phyloP scores from a whole-genome alignment of 1,284 basidiomycete species.

The Pyrrhoderma noxium region DNA sequence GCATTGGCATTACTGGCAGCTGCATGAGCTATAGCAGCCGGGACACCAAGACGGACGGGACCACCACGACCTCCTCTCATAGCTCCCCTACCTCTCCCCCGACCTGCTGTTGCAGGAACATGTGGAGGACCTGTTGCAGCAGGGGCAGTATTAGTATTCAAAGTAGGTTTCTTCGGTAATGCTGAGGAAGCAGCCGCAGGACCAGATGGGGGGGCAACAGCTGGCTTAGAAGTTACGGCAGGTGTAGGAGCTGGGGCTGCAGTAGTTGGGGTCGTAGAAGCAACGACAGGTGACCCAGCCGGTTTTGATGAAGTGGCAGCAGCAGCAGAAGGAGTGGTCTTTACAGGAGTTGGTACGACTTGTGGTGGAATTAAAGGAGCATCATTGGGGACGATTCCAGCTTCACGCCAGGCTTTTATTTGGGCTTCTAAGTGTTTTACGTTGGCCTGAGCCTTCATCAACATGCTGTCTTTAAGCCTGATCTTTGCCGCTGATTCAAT shows the following conservation, averaged over 20 bases:
- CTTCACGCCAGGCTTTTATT: constrained; percentile 46
- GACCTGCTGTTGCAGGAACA: not conserved
- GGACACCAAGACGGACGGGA: constrained; percentile 27
- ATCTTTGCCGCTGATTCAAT: constrained; percentile 51
- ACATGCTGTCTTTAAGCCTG: constrained; percentile 62
- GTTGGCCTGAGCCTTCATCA: constrained; percentile 48
- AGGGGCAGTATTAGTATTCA: constrained; percentile 3
- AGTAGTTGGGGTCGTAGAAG: constrained; percentile 20
- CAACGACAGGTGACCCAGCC: constrained; percentile 16
- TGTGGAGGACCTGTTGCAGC: not conserved
- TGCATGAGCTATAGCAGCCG: constrained; percentile 30
- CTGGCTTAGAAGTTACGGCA: constrained; percentile 21
- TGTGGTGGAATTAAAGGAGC: constrained; percentile 18
- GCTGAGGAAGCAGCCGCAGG: constrained; percentile 19
- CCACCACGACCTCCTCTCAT: constrained; percentile 25
- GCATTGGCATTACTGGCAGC: constrained; percentile 20
- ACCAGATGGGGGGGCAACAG: constrained; percentile 4
- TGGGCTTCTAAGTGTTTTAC: constrained; percentile 62
- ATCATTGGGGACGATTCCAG: constrained; percentile 34
- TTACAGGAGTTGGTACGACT: constrained; percentile 19
- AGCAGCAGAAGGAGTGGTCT: not conserved
- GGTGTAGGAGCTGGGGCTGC: constrained; percentile 19
- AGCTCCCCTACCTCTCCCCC: constrained; percentile 8
- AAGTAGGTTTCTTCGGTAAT: constrained; percentile 22
- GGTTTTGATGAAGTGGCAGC: constrained; percentile 2